Conservation (phyloP, 805 yeast genomes). For the Myxozyma geophila region DNA sequence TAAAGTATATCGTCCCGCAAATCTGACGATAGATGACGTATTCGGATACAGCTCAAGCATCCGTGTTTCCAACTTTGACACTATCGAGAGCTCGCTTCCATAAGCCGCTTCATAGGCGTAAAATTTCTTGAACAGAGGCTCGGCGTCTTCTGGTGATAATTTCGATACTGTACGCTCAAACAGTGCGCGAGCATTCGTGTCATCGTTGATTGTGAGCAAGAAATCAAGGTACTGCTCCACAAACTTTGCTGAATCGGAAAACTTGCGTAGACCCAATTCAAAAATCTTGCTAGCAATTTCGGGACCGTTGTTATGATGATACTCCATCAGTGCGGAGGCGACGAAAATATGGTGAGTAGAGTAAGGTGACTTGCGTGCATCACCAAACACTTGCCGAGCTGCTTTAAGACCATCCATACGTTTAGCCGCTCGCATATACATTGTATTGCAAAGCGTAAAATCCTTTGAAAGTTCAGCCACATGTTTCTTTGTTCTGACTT, state of each 20-base stretch:
- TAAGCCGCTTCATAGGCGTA: constrained; percentile 69
- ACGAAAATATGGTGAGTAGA: constrained; percentile 77
- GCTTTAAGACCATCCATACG: constrained; percentile 68
- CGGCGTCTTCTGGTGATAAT: constrained; percentile 49
- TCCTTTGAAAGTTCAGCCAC: constrained; percentile 45
- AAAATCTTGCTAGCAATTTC: constrained; percentile 77
- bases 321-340: constrained; percentile 83
- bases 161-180: constrained; percentile 77
- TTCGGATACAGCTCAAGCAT: constrained; percentile 69
- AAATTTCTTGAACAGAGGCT: constrained; percentile 60
- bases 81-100: constrained; percentile 67
- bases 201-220: constrained; percentile 68
- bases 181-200: constrained; percentile 74
- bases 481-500: constrained; percentile 30
- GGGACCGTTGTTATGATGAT: constrained; percentile 56
- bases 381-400: constrained; percentile 72
- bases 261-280: constrained; percentile 73
- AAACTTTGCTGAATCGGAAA: constrained; percentile 61
- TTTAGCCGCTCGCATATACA: constrained; percentile 72
- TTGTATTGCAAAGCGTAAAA: constrained; percentile 69
- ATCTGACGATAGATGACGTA: constrained; percentile 50
- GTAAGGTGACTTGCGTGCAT: constrained; percentile 64
- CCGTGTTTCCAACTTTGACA: constrained; percentile 67
- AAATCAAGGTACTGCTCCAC: constrained; percentile 73
- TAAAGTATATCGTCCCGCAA: constrained; percentile 44